phyloP scores from a whole-genome alignment of 257 asterid genomes.

The Nyctanthes arbortristis region DNA sequence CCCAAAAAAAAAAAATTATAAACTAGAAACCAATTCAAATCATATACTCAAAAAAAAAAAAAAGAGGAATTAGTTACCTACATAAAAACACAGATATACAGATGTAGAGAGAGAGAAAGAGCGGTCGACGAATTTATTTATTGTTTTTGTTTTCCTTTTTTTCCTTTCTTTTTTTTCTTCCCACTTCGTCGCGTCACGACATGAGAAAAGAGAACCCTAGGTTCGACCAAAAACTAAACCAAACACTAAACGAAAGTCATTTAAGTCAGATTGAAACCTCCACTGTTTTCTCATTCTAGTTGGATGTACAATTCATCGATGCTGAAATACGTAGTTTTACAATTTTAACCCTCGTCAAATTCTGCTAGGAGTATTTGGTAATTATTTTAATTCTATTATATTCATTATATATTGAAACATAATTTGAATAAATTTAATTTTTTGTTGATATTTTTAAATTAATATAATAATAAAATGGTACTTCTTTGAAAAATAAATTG shows the following conservation, averaged over 20 bases:
- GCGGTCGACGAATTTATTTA: slow-evolving; percentile 31
- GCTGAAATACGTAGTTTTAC: background rate
- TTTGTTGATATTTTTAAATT: too few relatives aligned
- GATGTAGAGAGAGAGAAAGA: slow-evolving; percentile 16
- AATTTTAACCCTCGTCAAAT: slow-evolving; percentile 12
- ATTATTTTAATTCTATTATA: background rate
- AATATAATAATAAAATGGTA: too few relatives aligned
- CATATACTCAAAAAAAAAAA: background rate
- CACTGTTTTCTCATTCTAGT: slow-evolving; percentile 15
- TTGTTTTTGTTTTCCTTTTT: background rate
- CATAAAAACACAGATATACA: slow-evolving; percentile 17
- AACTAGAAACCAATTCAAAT: background rate
- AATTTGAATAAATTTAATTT: too few relatives aligned
- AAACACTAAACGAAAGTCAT: background rate
- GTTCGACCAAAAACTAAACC: background rate
- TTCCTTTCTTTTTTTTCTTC: background rate
- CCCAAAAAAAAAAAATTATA: background rate
- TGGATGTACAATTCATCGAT: too few relatives aligned
- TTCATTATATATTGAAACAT: too few relatives aligned
- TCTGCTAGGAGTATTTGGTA: background rate
- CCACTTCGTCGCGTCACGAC: background rate
- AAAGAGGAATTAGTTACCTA: slow-evolving; percentile 14
- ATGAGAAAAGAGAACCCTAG: too few relatives aligned
- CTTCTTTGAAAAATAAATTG: too few relatives aligned
- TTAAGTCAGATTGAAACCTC: slow-evolving; percentile 14